Conservation (phyloP, 1,284 basidiomycete genomes). For the Fomitopsis betulina region DNA sequence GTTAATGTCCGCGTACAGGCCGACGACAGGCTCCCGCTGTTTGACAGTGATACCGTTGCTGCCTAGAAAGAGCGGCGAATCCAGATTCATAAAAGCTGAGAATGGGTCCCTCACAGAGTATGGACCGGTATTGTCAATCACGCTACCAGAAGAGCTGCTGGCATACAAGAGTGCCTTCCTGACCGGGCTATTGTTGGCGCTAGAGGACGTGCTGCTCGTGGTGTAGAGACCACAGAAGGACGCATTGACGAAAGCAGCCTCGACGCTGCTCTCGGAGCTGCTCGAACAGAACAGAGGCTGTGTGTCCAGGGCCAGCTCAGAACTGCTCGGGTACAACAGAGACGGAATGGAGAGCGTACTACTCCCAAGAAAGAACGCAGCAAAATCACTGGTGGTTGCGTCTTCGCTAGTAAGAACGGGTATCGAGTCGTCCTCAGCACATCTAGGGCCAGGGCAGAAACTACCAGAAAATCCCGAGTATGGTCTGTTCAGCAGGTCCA, state of each 20-base stretch:
- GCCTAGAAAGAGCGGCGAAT: slow-evolving; percentile 4
- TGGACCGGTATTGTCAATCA: neutral
- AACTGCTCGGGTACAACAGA: slow-evolving; percentile 8
- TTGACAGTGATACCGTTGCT: neutral
- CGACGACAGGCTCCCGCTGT: slow-evolving; percentile 19
- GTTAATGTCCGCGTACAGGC: slow-evolving; percentile 41
- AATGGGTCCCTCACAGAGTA: slow-evolving; percentile 1
- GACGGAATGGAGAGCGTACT: slow-evolving; percentile 10
- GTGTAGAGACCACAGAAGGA: neutral
- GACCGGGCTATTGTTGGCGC: neutral
- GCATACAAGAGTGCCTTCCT: slow-evolving; percentile 8
- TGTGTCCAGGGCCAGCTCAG: neutral
- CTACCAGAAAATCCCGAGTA: neutral
- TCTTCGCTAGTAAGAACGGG: neutral
- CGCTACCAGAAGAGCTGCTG: slow-evolving; percentile 6
- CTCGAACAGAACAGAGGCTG: neutral
- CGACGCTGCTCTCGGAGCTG: slow-evolving; percentile 4
- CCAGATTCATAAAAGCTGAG: slow-evolving; percentile 8
- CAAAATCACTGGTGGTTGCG: neutral
- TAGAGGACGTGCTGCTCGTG: neutral
- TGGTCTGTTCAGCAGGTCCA: neutral
- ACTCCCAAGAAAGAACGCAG: slow-evolving; percentile 3
- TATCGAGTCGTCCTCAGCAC: neutral
- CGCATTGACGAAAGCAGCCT: neutral
- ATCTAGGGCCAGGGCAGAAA: neutral